Conservation (phyloP, 2,329 filamentous ascomycete genomes). For the Madurella fahalii region DNA sequence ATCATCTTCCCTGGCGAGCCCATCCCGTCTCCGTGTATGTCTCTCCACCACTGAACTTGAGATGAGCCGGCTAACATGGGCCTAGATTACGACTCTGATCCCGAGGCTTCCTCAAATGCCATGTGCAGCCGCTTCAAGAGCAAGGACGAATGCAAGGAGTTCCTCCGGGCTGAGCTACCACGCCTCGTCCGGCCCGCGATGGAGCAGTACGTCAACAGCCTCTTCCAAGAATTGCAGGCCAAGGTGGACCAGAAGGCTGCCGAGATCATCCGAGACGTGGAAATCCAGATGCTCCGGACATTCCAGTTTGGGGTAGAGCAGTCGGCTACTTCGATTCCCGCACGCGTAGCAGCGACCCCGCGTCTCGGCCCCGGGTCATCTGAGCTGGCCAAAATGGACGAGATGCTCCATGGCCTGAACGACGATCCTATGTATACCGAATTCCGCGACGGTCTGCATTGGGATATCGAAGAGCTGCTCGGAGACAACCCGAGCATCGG, state of each 20-base stretch:
- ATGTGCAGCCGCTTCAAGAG: conserved; percentile 17
- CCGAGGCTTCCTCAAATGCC: conserved; percentile 17
- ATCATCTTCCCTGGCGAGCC: conserved; percentile 23
- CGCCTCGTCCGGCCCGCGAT: conserved; percentile 32
- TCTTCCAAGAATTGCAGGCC: conserved; percentile 27
- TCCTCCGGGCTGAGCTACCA: conserved; percentile 33
- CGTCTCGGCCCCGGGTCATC: background rate
- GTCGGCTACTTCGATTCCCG: background rate
- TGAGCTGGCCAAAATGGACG: background rate
- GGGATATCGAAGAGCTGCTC: background rate
- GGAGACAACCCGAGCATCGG: background rate
- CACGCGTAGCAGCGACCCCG: background rate
- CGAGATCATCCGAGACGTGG: conserved; percentile 24
- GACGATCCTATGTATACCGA: background rate
- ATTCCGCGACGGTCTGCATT: background rate
- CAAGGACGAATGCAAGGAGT: conserved; percentile 21
- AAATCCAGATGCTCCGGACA: conserved; percentile 23
- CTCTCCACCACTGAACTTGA: background rate
- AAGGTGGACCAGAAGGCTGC: conserved; percentile 24
- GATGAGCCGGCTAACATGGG: background rate
- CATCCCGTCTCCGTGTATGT: conserved; percentile 24
- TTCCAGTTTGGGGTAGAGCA: conserved; percentile 20
- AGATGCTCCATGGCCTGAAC: background rate
- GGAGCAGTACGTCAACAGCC: conserved; percentile 25
- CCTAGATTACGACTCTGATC: conserved; percentile 31